phyloP scores from a whole-genome alignment of 176 grass and related monocot genomes.

The Carex myosuroides region DNA sequence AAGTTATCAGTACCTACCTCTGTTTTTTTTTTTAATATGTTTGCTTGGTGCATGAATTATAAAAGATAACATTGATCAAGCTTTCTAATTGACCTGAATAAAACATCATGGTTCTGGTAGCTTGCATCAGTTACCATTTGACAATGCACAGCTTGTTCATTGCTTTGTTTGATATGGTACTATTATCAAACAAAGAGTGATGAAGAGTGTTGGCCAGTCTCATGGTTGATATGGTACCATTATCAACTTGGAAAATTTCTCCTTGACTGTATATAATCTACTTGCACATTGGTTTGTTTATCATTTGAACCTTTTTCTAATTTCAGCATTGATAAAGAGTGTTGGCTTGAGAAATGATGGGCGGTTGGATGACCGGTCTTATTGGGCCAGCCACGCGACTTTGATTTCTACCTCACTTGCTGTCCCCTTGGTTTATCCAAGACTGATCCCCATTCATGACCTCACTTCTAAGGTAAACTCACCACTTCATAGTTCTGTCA shows the following conservation, averaged over 20 bases:
- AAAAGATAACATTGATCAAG: not conserved
- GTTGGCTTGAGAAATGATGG: constrained; percentile 74
- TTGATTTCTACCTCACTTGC: constrained; percentile 52
- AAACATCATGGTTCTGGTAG: not conserved
- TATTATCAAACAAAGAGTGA: not conserved
- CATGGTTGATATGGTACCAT: not conserved
- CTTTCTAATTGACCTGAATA: not conserved
- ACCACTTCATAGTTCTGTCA: not conserved
- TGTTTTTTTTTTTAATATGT: not conserved
- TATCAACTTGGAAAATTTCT: not conserved
- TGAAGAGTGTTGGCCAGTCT: not conserved
- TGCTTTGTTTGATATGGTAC: not conserved
- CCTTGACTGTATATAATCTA: not conserved
- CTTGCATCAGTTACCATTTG: not conserved
- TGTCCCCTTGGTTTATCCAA: constrained; percentile 79
- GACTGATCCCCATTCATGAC: constrained; percentile 78
- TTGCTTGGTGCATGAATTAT: not conserved
- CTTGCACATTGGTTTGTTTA: not conserved
- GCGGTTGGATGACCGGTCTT: constrained; percentile 67
- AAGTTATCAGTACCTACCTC: not conserved
- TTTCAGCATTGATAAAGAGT: constrained; percentile 68
- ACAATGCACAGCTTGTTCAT: not conserved
- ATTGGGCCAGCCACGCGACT: constrained; percentile 52
- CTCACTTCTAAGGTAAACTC: constrained; percentile 51
- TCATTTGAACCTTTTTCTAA: not conserved